A percentile compares a stretch with the other conserved stretches of the same genome.
These are phyloP conservation scores for Peronospora tabacina DNA, from an alignment of 352 stramenopile genomes.

Conservation along the genomic window DNA sequence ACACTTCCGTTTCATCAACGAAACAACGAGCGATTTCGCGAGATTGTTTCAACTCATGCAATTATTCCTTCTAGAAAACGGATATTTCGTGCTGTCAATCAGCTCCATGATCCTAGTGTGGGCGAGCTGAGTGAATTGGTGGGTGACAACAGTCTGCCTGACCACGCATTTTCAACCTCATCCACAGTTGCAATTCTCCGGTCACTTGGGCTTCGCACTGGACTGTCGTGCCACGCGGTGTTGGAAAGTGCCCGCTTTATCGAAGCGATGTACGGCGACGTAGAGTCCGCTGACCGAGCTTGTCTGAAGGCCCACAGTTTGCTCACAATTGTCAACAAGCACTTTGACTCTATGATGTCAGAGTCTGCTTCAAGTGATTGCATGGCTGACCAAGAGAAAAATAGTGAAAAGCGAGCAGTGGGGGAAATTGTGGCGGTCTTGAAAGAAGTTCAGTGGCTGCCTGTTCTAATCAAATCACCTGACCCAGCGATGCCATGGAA, in stretches of 20 bases:
- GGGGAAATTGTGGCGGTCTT: conserved; percentile 29
- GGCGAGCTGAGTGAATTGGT: conserved; percentile 57
- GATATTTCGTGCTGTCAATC: conserved; percentile 36
- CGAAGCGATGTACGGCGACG: conserved; percentile 35
- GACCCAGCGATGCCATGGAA: conserved; percentile 62
- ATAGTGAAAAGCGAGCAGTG: conserved; percentile 13
- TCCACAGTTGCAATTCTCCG: conserved; percentile 48
- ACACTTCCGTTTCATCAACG: conserved; percentile 47
- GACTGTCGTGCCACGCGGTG: conserved; percentile 60
- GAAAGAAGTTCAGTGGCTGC: conserved; percentile 36
- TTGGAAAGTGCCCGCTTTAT: conserved; percentile 61
- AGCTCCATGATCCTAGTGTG: conserved; percentile 68
- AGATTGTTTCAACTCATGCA: conserved; percentile 29
- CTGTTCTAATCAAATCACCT: conserved; percentile 23
- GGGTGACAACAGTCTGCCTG: conserved; percentile 56
- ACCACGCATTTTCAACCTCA: conserved; percentile 35
- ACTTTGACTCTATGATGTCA: conserved; percentile 58
- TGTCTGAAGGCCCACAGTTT: conserved; percentile 46
- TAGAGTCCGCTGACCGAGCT: conserved; percentile 17
- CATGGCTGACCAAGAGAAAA: conserved; percentile 5
- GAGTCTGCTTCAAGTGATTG: conserved; percentile 11
- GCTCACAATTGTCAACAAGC: conserved; percentile 62
- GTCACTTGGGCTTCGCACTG: conserved; percentile 46
- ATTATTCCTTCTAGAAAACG: conserved; percentile 56
- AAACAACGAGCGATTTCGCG: conserved; percentile 41